Evolutionary conservation across 2,329 filamentous ascomycete species (phyloP).

Genomic region (Pestalotiopsis fici): DNA sequence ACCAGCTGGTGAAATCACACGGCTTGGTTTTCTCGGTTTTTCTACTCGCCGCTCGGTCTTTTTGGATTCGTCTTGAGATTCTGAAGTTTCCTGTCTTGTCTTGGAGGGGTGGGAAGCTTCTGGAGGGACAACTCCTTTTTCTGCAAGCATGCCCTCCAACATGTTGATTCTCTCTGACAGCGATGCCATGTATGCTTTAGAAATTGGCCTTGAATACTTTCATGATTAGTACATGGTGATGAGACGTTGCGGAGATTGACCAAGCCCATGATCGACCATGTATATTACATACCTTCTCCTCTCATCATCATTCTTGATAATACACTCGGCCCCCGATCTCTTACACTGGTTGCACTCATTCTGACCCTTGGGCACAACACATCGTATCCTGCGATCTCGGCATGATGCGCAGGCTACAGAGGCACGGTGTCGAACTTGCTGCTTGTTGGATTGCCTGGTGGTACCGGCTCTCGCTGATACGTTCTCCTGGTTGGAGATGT

Average conservation of each 20-base stretch:
- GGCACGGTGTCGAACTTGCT: constrained; percentile 45
- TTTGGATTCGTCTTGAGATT: neutral
- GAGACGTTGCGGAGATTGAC: neutral
- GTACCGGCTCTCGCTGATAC: constrained; percentile 28
- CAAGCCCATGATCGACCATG: too few relatives aligned
- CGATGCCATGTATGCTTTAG: constrained; percentile 59
- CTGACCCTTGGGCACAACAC: constrained; percentile 54
- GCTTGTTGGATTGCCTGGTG: constrained; percentile 30
- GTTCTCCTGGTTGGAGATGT: constrained; percentile 34
- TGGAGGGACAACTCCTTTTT: constrained; percentile 49
- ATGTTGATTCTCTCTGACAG: constrained; percentile 54
- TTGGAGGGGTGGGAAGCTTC: constrained; percentile 55
- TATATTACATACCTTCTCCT: constrained; percentile 45
- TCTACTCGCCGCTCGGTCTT: neutral
- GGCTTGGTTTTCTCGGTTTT: neutral
- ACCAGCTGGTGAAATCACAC: constrained; percentile 14
- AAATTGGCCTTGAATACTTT: constrained; percentile 47
- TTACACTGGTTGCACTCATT: constrained; percentile 54
- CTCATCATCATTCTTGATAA: constrained; percentile 61
- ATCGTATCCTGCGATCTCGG: constrained; percentile 46
- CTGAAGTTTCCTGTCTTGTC: constrained; percentile 39
- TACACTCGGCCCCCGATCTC: constrained; percentile 48
- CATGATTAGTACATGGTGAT: constrained; percentile 11
- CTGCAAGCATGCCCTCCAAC: constrained; percentile 51
- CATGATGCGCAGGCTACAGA: constrained; percentile 58